phyloP scores from a whole-genome alignment of 768 basidiomycete species.

The Cubamyces sp. region DNA sequence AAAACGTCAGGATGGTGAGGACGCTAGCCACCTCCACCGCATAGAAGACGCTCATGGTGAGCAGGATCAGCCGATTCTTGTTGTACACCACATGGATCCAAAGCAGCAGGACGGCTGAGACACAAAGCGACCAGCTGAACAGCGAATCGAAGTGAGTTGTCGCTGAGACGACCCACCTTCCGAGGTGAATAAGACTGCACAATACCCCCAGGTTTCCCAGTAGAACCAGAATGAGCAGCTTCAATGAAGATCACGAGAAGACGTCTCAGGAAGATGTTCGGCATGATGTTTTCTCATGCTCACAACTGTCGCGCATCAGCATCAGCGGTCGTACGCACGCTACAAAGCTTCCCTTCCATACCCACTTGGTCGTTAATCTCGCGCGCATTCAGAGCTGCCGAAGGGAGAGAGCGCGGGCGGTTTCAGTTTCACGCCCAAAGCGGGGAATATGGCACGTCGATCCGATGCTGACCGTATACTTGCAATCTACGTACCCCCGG shows the following conservation, averaged over 20 bases:
- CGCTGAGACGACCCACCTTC: conserved; percentile 16
- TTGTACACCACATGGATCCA: conserved; percentile 39
- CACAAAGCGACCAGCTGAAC: neutral
- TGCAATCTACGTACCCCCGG: conserved; percentile 15
- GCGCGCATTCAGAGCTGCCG: conserved; percentile 18
- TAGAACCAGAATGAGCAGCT: conserved; percentile 35
- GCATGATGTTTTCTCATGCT: neutral
- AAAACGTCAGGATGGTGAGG: conserved; percentile 29
- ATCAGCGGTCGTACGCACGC: neutral
- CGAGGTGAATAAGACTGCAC: conserved; percentile 26
- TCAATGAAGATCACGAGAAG: conserved; percentile 3
- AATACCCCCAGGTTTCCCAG: conserved; percentile 36
- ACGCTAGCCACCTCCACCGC: conserved; percentile 25
- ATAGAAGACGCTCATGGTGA: conserved; percentile 25
- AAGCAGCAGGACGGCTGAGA: conserved; percentile 34
- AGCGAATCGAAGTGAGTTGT: neutral
- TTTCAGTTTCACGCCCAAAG: neutral
- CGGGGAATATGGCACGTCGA: neutral
- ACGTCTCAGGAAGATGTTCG: neutral
- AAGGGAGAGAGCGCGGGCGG: neutral
- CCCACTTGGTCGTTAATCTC: conserved; percentile 17
- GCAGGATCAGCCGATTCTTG: conserved; percentile 28
- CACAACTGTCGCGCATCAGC: conserved; percentile 17
- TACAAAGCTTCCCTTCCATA: neutral
- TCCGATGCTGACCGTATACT: conserved; percentile 20